Evolutionary conservation across 768 basidiomycete species (phyloP).

Genomic region (Kwoniella dejecticola): DNA sequence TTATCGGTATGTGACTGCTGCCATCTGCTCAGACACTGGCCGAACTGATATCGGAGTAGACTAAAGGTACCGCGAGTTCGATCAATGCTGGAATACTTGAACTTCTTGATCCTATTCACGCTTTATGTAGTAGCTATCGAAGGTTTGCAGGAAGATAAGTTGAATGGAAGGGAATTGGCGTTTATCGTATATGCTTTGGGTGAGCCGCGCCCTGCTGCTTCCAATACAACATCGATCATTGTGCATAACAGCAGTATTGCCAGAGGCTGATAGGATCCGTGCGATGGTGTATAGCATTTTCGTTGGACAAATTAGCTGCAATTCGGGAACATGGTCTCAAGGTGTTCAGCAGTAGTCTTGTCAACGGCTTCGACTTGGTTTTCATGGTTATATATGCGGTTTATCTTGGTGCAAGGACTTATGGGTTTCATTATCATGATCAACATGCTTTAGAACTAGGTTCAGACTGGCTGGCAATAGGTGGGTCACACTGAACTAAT

Average conservation of each 20-base stretch:
- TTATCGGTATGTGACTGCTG: conserved; percentile 65
- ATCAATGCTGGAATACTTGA: conserved; percentile 82
- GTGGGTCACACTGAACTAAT: conserved; percentile 51
- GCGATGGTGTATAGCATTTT: conserved; percentile 68
- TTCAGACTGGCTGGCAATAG: conserved; percentile 80
- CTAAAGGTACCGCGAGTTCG: conserved; percentile 92
- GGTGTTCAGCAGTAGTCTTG: conserved; percentile 55
- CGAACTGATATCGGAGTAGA: conserved; percentile 15
- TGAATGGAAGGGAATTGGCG: conserved; percentile 69
- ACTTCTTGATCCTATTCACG: conserved; percentile 81
- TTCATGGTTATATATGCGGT: conserved; percentile 80
- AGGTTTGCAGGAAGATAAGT: conserved; percentile 63
- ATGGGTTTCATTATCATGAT: conserved; percentile 70
- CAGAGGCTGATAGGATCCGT: background rate
- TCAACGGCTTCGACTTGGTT: conserved; percentile 87
- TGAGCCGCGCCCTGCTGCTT: conserved; percentile 38
- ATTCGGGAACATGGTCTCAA: conserved; percentile 94
- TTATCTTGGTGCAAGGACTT: conserved; percentile 74
- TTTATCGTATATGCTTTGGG: conserved; percentile 69
- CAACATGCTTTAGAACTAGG: conserved; percentile 70
- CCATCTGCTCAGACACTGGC: too few species aligned
- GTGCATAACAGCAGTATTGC: too few species aligned
- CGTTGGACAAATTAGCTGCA: conserved; percentile 86
- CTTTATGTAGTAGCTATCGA: conserved; percentile 84
- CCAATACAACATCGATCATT: too few species aligned